These are phyloP conservation scores for Plasmodium gaboni DNA, from an alignment of 169 alveolate genomes.

Conservation along the genomic window DNA sequence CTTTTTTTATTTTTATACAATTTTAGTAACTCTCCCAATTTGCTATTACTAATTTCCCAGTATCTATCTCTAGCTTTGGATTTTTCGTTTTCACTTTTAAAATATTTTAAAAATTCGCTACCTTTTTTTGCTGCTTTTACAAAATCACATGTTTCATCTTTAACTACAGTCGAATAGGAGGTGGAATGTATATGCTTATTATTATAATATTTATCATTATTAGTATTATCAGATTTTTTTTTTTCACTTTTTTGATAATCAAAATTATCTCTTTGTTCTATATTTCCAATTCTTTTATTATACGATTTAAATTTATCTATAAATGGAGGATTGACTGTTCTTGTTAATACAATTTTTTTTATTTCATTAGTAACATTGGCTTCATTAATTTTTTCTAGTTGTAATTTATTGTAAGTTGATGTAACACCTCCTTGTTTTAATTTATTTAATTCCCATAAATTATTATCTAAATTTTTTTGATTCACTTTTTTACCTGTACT, in stretches of 20 bases:
- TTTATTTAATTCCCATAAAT: constrained; percentile 97
- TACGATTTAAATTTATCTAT: constrained; percentile 88
- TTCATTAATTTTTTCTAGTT: constrained; percentile 84
- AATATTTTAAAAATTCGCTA: constrained; percentile 90
- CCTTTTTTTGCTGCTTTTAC: constrained; percentile 98
- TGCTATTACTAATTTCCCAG: constrained; percentile 95
- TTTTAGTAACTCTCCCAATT: constrained; percentile 90
- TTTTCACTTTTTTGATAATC: constrained; percentile 30
- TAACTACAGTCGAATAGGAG: constrained; percentile 90
- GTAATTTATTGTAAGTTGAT: constrained; percentile 82
- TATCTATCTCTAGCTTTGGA: constrained; percentile 93
- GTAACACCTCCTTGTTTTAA: constrained; percentile 95
- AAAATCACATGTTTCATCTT: constrained; percentile 98
- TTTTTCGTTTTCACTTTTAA: constrained; percentile 94
- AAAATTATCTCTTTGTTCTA: not conserved
- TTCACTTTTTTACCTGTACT: constrained; percentile 74
- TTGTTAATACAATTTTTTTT: constrained; percentile 93
- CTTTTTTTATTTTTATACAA: constrained; percentile 66
- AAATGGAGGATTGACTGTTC: constrained; percentile 94
- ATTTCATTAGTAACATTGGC: constrained; percentile 92
- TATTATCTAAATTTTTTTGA: constrained; percentile 94
- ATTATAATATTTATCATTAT: constrained; percentile 44
- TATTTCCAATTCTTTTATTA: constrained; percentile 39
- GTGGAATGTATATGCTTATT: constrained; percentile 83
- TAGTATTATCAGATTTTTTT: constrained; percentile 87